phyloP scores from a whole-genome alignment of 1,284 basidiomycete species.

The Psilocybe mexicana region DNA sequence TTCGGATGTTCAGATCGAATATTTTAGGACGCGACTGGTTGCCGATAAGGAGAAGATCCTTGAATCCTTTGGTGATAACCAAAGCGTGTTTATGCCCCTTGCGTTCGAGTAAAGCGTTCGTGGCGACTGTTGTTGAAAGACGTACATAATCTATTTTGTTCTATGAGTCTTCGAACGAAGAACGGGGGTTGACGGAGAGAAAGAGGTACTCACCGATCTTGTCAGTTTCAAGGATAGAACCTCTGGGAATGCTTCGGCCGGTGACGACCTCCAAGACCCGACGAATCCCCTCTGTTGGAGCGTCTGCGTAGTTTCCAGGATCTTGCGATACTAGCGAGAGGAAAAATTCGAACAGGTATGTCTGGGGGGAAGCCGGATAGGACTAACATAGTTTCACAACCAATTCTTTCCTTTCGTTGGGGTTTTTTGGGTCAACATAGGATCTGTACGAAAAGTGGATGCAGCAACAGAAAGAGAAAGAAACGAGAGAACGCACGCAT shows the following conservation, averaged over 20 bases:
- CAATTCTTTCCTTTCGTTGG: constrained; percentile 63
- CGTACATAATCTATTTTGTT: constrained; percentile 78
- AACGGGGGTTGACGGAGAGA: constrained; percentile 1
- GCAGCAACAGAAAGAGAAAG: background rate
- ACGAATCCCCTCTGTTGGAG: constrained; percentile 92
- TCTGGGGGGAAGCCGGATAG: constrained; percentile 30
- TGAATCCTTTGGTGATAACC: constrained; percentile 91
- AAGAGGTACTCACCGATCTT: constrained; percentile 68
- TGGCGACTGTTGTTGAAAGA: constrained; percentile 93
- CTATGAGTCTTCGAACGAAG: background rate
- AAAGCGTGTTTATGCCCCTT: constrained; percentile 92
- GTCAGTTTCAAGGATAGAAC: constrained; percentile 68
- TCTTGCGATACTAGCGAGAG: constrained; percentile 74
- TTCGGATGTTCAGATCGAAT: constrained; percentile 85
- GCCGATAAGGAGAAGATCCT: constrained; percentile 87
- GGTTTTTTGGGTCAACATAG: constrained; percentile 68
- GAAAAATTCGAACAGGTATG: background rate
- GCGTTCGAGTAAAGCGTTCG: constrained; percentile 93
- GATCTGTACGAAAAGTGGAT: constrained; percentile 43
- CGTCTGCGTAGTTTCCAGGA: constrained; percentile 86
- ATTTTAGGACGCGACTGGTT: constrained; percentile 92
- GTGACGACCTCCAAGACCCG: constrained; percentile 85
- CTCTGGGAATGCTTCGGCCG: constrained; percentile 66
- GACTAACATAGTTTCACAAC: constrained; percentile 79
- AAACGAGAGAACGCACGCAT: constrained; percentile 49